Percentiles rank a stretch among this genome's conserved stretches.
Evolutionary conservation across 306 rosid genomes (phyloP).

Genomic region (Mimosa bimucronata): DNA sequence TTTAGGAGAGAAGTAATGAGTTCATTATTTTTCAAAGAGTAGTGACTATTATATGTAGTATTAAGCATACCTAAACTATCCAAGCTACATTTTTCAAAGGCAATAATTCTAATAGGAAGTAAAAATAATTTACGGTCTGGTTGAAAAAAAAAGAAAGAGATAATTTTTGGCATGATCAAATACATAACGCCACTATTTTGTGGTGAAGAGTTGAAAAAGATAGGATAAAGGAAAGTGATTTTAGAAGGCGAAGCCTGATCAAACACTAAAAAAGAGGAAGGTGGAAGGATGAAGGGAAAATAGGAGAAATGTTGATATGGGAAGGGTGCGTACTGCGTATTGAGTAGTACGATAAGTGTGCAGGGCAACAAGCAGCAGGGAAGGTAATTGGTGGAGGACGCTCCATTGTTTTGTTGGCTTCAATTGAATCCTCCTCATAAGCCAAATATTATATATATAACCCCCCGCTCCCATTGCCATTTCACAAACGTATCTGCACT

Average conservation of each 20-base stretch:
- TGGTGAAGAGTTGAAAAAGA: background rate
- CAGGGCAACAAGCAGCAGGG: slow-evolving; percentile 49
- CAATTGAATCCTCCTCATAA: slow-evolving; percentile 20
- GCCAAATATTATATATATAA: background rate
- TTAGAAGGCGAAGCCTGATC: background rate
- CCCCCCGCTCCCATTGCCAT: slow-evolving; percentile 26
- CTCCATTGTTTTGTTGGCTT: slow-evolving; percentile 22
- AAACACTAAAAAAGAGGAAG: background rate
- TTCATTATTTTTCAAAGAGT: too few species aligned
- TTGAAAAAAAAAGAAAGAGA: background rate
- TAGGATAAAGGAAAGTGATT: too few species aligned
- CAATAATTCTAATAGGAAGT: too few species aligned
- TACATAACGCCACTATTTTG: too few species aligned
- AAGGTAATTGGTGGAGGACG: slow-evolving; percentile 38
- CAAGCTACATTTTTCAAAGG: too few species aligned
- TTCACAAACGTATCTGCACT: background rate
- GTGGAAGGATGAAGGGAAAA: background rate
- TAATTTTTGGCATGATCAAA: background rate
- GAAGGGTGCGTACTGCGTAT: too few species aligned
- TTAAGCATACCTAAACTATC: too few species aligned
- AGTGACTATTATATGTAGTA: too few species aligned
- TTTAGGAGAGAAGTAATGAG: too few species aligned
- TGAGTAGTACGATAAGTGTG: too few species aligned
- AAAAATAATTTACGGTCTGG: background rate
- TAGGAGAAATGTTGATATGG: too few species aligned